A percentile compares a stretch with the other conserved stretches of the same genome.
phyloP scores from a whole-genome alignment of 2,329 filamentous ascomycete species.

The Penicillium psychrosexuale region DNA sequence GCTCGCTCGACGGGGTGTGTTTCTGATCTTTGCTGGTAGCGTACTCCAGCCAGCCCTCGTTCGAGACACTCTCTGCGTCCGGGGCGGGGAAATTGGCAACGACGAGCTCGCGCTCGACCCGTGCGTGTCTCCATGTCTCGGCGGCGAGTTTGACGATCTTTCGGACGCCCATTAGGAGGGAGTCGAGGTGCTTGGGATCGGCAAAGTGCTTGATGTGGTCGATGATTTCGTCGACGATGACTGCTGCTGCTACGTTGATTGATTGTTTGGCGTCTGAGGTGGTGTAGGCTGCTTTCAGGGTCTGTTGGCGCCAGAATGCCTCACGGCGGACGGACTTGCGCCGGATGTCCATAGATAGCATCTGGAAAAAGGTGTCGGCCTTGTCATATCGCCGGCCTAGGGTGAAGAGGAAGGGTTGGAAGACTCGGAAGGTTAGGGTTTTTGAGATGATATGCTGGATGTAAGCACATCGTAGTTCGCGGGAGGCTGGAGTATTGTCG shows the following conservation, averaged over 20 bases:
- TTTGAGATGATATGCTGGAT: conserved; percentile 56
- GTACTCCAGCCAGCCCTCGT: conserved; percentile 41
- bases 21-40: conserved; percentile 21
- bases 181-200: conserved; percentile 50
- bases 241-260: conserved; percentile 54
- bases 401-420: conserved; percentile 58
- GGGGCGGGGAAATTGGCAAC: conserved; percentile 50
- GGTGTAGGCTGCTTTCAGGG: conserved; percentile 56
- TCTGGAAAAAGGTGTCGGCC: conserved; percentile 54
- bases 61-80: conserved; percentile 33
- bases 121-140: conserved; percentile 57
- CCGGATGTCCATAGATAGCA: conserved; percentile 55
- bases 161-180: conserved; percentile 51
- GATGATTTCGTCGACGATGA: conserved; percentile 57
- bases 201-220: conserved; percentile 54
- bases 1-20: conserved; percentile 16
- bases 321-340: conserved; percentile 56
- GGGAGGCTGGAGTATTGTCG: conserved; percentile 51
- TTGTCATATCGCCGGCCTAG: conserved; percentile 54
- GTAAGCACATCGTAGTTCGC: conserved; percentile 53
- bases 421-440: conserved; percentile 55
- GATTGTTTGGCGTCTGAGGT: conserved; percentile 55
- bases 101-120: conserved; percentile 56
- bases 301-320: conserved; percentile 58
- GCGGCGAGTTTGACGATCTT: conserved; percentile 58